Percentiles rank a stretch among this genome's conserved stretches.
Evolutionary conservation across 306 rosid genomes (phyloP).

Genomic region (Mimosa pudica): DNA sequence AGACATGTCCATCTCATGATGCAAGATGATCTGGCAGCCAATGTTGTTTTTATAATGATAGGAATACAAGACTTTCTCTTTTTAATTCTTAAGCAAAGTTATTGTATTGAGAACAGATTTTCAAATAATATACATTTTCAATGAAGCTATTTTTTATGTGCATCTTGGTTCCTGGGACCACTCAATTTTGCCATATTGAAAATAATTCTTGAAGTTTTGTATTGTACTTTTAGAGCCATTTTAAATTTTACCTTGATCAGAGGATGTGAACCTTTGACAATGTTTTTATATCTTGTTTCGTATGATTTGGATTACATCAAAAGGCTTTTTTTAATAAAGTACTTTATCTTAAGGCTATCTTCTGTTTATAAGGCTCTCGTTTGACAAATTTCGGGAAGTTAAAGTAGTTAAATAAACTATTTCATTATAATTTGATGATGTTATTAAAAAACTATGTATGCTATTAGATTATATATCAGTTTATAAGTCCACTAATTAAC

Average conservation of each 20-base stretch:
- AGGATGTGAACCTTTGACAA: neutral
- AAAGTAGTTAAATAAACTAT: too few species aligned
- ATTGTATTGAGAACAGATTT: constrained; percentile 5
- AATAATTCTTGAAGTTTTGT: neutral
- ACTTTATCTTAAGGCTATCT: neutral
- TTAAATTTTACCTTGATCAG: neutral
- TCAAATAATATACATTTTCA: constrained; percentile 2
- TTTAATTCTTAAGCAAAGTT: neutral
- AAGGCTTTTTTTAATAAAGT: neutral
- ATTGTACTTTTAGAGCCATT: neutral
- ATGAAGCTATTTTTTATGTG: neutral
- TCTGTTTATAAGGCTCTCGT: too few species aligned
- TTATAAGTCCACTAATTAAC: too few species aligned
- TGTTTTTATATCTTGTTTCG: neutral
- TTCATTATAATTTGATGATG: too few species aligned
- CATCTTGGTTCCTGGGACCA: constrained; percentile 25
- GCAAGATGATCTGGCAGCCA: constrained; percentile 14
- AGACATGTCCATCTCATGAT: constrained; percentile 30
- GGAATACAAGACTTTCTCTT: constrained; percentile 21
- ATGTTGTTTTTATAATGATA: constrained; percentile 36
- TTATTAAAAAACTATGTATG: too few species aligned
- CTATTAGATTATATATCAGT: too few species aligned
- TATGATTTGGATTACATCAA: neutral
- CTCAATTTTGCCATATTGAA: constrained; percentile 14
- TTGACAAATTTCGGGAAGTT: too few species aligned